Conservation (phyloP, 495 filamentous ascomycete genomes). For the Aspergillus conjunctus region DNA sequence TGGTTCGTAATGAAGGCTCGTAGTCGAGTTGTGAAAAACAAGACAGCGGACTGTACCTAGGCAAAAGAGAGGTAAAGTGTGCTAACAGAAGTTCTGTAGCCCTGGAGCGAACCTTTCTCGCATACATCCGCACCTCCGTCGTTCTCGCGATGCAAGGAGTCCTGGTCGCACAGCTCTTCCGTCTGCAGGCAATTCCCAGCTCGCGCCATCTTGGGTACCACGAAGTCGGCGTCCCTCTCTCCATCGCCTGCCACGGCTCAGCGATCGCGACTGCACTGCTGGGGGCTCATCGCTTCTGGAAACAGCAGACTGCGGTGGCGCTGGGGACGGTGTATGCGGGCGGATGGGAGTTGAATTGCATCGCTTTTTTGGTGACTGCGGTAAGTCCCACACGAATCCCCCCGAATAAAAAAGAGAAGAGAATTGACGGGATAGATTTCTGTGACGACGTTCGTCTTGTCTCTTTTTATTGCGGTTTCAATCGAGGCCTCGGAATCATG, state of each 20-base stretch:
- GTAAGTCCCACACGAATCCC: slow-evolving; percentile 42
- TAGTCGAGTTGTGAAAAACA: background rate
- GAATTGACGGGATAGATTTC: slow-evolving; percentile 20
- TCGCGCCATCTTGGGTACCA: slow-evolving; percentile 56
- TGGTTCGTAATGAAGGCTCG: background rate
- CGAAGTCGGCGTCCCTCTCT: slow-evolving; percentile 65
- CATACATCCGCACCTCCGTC: slow-evolving; percentile 73
- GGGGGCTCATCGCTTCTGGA: slow-evolving; percentile 68
- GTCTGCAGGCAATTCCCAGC: slow-evolving; percentile 57
- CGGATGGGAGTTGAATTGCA: slow-evolving; percentile 66
- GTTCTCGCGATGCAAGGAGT: slow-evolving; percentile 68
- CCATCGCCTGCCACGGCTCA: slow-evolving; percentile 57
- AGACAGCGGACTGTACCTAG: background rate
- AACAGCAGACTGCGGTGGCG: slow-evolving; percentile 67
- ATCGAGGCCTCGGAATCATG: slow-evolving; percentile 17
- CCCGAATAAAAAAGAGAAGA: background rate
- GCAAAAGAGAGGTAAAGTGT: background rate
- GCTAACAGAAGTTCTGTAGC: slow-evolving; percentile 46
- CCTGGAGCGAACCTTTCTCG: slow-evolving; percentile 77
- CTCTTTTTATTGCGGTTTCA: slow-evolving; percentile 35
- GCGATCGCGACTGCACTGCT: slow-evolving; percentile 59
- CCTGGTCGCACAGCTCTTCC: slow-evolving; percentile 68
- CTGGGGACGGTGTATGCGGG: slow-evolving; percentile 65
- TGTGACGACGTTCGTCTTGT: slow-evolving; percentile 33
- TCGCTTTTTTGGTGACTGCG: slow-evolving; percentile 50